These are phyloP conservation scores for Monosporozyma solicola DNA, from an alignment of 805 yeast species.

Conservation along the genomic window DNA sequence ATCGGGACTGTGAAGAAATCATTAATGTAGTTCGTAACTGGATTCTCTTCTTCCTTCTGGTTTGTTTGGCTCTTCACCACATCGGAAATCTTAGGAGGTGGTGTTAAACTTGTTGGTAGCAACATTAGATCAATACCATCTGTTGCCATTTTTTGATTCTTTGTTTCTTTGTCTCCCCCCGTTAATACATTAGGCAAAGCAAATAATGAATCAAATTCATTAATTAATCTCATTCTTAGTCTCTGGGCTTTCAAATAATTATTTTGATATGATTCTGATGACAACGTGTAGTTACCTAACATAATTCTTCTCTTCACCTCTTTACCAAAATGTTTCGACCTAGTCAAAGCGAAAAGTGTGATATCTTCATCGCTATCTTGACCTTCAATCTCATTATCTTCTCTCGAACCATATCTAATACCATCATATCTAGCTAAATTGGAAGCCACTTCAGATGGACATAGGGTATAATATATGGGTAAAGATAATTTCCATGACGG, in stretches of 20 bases:
- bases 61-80: conserved; percentile 27
- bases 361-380: conserved; percentile 19
- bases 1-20: conserved; percentile 87
- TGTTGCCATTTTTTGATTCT: conserved; percentile 6
- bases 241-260: conserved; percentile 71
- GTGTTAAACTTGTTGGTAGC: conserved; percentile 58
- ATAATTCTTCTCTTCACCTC: conserved; percentile 80
- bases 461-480: conserved; percentile 78
- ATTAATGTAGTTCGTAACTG: conserved; percentile 60
- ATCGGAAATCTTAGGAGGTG: conserved; percentile 42
- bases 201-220: conserved; percentile 62
- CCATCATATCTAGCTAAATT: conserved; percentile 90
- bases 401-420: conserved; percentile 64
- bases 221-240: conserved; percentile 49
- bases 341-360: conserved; percentile 39
- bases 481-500: conserved; percentile 60
- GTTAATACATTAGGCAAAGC: conserved; percentile 37
- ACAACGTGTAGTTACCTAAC: conserved; percentile 78
- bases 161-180: conserved; percentile 3
- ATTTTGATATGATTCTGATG: conserved; percentile 58
- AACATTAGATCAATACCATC: conserved; percentile 58
- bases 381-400: conserved; percentile 12
- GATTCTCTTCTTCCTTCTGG: conserved; percentile 18
- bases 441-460: conserved; percentile 91
- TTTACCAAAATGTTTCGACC: conserved; percentile 60